Percentiles rank a stretch among this genome's conserved stretches.
Conservation (phyloP, 2,329 filamentous ascomycete species). For the Clonostachys solani region DNA sequence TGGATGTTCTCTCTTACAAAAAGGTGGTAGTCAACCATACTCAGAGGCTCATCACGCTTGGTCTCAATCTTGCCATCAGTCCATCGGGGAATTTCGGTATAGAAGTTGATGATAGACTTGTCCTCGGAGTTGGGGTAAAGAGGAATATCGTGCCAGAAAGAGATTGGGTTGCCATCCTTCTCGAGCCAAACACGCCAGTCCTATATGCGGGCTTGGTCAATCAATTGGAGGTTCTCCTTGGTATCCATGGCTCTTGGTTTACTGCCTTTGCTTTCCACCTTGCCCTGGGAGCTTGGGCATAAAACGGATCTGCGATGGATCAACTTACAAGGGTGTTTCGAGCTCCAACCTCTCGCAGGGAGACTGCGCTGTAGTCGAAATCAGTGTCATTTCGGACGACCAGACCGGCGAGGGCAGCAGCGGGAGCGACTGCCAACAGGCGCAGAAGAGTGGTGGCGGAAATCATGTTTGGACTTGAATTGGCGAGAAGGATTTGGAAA, state of each 20-base stretch:
- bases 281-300: no score
- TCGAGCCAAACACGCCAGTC: slow-evolving; percentile 36
- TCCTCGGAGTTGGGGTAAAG: slow-evolving; percentile 26
- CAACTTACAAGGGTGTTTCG: slow-evolving; percentile 27
- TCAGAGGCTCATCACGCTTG: slow-evolving; percentile 29
- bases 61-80: slow-evolving; percentile 33
- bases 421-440: slow-evolving; percentile 1
- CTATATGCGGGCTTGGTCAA: slow-evolving; percentile 8
- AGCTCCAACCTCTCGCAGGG: slow-evolving; percentile 26
- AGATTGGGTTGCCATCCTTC: slow-evolving; percentile 29
- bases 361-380: slow-evolving; percentile 20
- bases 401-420: slow-evolving; percentile 4
- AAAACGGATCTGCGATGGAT: no score
- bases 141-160: slow-evolving; percentile 36
- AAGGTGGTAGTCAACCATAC: slow-evolving; percentile 11
- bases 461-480: slow-evolving; percentile 1
- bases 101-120: slow-evolving; percentile 27
- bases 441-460: neutral
- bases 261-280: no score
- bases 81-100: slow-evolving; percentile 36
- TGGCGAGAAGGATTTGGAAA: no score
- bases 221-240: neutral
- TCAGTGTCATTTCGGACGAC: slow-evolving; percentile 2
- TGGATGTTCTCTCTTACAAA: neutral
- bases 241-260: no score